Evolutionary conservation across 805 yeast genomes (phyloP), one percentile per base, ranked within the genome.

Genomic region (Kuraishia ogatae): DNA sequence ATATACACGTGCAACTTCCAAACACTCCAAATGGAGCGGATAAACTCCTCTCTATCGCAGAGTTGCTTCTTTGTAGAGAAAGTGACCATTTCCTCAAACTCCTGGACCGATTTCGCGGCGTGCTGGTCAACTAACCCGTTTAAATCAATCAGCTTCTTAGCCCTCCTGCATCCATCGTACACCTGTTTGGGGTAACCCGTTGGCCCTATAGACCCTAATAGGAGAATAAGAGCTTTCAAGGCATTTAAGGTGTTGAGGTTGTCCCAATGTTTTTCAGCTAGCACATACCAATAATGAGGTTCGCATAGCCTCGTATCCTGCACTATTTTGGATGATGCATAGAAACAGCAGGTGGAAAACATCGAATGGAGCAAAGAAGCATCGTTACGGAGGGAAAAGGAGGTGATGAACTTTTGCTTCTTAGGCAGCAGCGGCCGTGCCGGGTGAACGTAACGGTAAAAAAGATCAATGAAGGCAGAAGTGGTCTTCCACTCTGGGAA

Each of bases 371-470:
- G 51, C 23, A 68, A 53, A 0, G 71, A 60, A 0, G 65, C 65
- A 50, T 69, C 71, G 29, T 66, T 66, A 24, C 66, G 64, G 5
- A 73, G 55, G 1, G 66, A 59, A 4, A 73, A 54, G n/a, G 63
- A 63, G 21, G 59, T 61, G 2, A 74, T 51, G 39, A 76, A 63
- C 6, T 63, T 53, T 11, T 60, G 59, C 54, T 70, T 71, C 39
- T 71, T 63, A 1, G 78, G 77, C 4, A 77, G 58, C 7, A 71
- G 62, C 20, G 71, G 67, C 50, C 70, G 64, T 6, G 72, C 65
- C 7, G 73, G 68, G 53, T 75, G 72, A n/a, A 71, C 65, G 59
- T 75, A 77, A 48, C 73, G 62, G 59, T 73, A 77, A 57, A 66
- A 76, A 7, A 74, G 56, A 53, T 74, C 76, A 48, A 76, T 61